Evolutionary conservation across 1,139 yeast genomes (phyloP).

Genomic region (Suhomyces bribrorum): DNA sequence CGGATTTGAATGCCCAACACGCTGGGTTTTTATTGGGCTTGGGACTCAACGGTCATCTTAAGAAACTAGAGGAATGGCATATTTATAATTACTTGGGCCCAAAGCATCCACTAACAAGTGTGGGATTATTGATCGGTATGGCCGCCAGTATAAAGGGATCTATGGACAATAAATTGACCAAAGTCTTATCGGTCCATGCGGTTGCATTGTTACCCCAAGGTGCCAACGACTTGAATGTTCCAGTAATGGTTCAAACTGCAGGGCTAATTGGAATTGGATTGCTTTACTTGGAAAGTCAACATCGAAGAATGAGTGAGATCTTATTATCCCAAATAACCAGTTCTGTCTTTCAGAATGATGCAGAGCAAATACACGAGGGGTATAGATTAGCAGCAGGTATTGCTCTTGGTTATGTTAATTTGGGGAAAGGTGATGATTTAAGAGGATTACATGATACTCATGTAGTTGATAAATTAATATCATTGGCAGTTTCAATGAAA

Average conservation of each 20-base stretch:
- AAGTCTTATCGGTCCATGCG: constrained; percentile 90
- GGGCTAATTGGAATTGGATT: constrained; percentile 90
- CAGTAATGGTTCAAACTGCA: constrained; percentile 83
- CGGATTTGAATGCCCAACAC: constrained; percentile 71
- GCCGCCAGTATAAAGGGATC: constrained; percentile 85
- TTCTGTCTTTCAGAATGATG: constrained; percentile 57
- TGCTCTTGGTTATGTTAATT: constrained; percentile 81
- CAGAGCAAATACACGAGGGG: constrained; percentile 67
- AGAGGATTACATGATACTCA: constrained; percentile 67
- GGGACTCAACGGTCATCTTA: constrained; percentile 89
- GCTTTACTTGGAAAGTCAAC: constrained; percentile 74
- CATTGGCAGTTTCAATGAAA: constrained; percentile 60
- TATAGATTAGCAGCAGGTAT: constrained; percentile 88
- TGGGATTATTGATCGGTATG: constrained; percentile 88
- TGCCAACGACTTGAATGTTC: constrained; percentile 85
- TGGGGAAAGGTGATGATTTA: constrained; percentile 72
- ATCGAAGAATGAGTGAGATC: constrained; percentile 84
- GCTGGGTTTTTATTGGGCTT: constrained; percentile 94
- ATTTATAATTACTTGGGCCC: constrained; percentile 92
- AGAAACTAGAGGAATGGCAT: constrained; percentile 91
- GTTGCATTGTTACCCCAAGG: constrained; percentile 90
- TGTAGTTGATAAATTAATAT: constrained; percentile 64
- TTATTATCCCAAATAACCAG: constrained; percentile 67
- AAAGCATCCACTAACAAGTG: constrained; percentile 80
- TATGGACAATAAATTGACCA: constrained; percentile 84